A percentile compares a stretch with the other conserved stretches of the same genome.
Evolutionary conservation across 306 rosid species (phyloP).

Genomic region (Prunus salicina): DNA sequence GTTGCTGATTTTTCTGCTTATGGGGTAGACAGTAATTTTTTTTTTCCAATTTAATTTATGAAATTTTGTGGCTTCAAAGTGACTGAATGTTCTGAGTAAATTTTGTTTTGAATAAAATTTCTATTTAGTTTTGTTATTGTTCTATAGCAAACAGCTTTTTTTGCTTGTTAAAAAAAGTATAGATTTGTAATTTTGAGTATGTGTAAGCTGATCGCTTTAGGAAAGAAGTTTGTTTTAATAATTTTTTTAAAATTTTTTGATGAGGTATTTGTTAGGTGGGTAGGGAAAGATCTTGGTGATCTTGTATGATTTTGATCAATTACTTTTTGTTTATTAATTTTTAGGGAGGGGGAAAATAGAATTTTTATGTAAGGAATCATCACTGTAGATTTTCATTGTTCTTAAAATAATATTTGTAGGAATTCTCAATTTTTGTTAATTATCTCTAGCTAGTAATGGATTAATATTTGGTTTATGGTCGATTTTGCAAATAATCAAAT

Average conservation of each 20-base stretch:
- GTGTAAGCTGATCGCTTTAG: not conserved
- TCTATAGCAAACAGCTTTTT: not conserved
- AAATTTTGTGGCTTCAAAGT: not conserved
- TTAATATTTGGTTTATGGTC: not conserved
- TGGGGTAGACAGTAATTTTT: not conserved
- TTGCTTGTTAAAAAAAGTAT: not conserved
- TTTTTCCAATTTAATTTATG: not conserved
- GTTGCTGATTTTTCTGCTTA: not conserved
- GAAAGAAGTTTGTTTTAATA: not conserved
- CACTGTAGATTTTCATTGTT: not conserved
- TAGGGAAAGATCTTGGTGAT: conserved; percentile 3
- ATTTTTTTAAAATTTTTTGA: not conserved
- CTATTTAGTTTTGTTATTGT: not conserved
- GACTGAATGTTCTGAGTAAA: not conserved
- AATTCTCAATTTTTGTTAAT: not conserved
- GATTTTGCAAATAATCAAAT: not conserved
- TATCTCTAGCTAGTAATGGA: not conserved
- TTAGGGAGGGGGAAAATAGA: not conserved
- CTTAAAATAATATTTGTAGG: not conserved
- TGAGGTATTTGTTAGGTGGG: not conserved
- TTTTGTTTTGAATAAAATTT: not conserved
- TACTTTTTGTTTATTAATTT: not conserved
- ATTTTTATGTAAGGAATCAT: not conserved
- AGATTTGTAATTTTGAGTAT: not conserved
- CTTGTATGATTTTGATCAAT: not conserved